Evolutionary conservation across 768 basidiomycete species (phyloP).

Genomic region (Mycena metata): DNA sequence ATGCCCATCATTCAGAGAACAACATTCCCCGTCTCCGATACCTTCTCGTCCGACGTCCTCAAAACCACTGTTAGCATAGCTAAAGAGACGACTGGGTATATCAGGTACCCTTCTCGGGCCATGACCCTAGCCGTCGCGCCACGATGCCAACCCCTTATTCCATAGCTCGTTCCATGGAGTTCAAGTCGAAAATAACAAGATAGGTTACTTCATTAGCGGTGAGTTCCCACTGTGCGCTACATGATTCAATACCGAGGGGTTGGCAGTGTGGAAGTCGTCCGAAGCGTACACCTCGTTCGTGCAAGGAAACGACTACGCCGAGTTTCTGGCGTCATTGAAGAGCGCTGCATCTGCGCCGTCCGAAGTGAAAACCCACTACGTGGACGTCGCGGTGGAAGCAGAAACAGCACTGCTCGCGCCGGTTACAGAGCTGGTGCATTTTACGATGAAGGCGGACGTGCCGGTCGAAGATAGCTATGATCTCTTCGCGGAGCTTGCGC

Average conservation of each 20-base stretch:
- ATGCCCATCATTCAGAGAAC: neutral
- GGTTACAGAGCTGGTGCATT: conserved; percentile 8
- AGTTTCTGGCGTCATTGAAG: conserved; percentile 1
- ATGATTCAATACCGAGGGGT: neutral
- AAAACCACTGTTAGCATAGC: neutral
- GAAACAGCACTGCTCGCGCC: conserved; percentile 4
- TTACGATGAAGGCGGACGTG: neutral
- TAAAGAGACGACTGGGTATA: neutral
- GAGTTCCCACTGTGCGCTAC: neutral
- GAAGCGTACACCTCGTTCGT: conserved; percentile 1
- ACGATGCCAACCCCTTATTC: neutral
- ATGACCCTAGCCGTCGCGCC: neutral
- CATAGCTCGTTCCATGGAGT: conserved; percentile 17
- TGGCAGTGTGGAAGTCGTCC: conserved; percentile 8
- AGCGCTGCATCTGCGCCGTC: neutral
- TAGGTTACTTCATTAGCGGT: conserved; percentile 10
- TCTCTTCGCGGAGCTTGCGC: neutral
- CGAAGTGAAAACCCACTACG: neutral
- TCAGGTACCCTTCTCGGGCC: neutral
- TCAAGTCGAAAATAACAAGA: conserved; percentile 16
- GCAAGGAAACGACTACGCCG: neutral
- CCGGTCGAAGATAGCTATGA: neutral
- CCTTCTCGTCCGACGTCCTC: conserved; percentile 1
- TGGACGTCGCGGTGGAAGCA: neutral
- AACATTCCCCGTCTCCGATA: neutral